Base-by-base conservation (phyloP, 2,329 filamentous ascomycete genomes). In the Alternaria sp. region DNA sequence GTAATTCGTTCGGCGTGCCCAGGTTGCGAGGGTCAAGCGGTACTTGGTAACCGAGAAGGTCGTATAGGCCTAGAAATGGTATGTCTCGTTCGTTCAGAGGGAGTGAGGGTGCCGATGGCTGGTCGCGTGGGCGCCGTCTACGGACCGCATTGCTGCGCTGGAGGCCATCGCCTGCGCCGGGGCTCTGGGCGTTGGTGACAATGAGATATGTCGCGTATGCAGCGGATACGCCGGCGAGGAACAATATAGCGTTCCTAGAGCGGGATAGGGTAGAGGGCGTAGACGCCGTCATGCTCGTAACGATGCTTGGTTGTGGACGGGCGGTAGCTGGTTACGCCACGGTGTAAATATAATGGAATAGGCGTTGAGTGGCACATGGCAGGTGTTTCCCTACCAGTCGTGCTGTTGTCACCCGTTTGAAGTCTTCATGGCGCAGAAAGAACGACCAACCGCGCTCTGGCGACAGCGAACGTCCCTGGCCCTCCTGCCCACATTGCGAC, bases 121-220 rank as follows among this genome's bases (percentile, higher is more conserved):
- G 66, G 18, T 63, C 63, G 37, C 67, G 58, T 80, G 80, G 64
- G 54, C 67, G 70, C 6, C 71, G 71, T 50, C 87, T 86, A 65
- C 89, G 88, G 41, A 92, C 75, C 11, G 90, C 90, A 78, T 92
- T 92, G 74, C 89, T 90, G 65, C 90, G 84, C 69, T 87, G 90
- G 28, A 92, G 80, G 14, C 72, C 66, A 46, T 68, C 63, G 25
- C 58, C 72, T 62, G 71, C 72, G 64, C 18, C 46, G 10, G 69
- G 71, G 23, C 65, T 72, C 47, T 77, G 78, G 61, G 71, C 75
- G 74, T 68, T 77, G 59, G 71, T 78, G 75, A 89, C 91, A 69
- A 88, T 79, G 60, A 88, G 85, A 74, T 88, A 92, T 60, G 86
- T 84, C 58, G 87, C 80, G 53, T 86, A 88, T 11, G 83, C 84